Evolutionary conservation across 1,139 yeast genomes (phyloP), one percentile per base, ranked within the genome.

Genomic region (Debaryomyces singareniensis): DNA sequence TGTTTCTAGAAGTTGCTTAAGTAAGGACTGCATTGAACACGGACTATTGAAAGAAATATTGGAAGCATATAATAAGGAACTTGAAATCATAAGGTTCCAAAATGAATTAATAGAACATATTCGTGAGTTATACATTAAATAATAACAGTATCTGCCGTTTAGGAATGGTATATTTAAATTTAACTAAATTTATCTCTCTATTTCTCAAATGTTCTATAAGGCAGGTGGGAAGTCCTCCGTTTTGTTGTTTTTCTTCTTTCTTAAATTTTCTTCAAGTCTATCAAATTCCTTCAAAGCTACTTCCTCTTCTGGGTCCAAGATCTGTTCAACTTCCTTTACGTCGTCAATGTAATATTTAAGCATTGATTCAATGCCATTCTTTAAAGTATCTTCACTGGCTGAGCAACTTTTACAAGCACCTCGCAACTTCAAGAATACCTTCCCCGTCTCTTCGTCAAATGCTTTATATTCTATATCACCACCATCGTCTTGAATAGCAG

Each of bases 331-430:
- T 34, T 79, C 81, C 32, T 71, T 68, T 22, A 84, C 94, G 48
- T 83, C 94, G 40, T 84, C 93, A 20, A 84, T 78, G 45, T 84
- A 84, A 53, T 84, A 87, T 66, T 73, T 82, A 52, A 84, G 67
- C 95, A 84, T 84, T 29, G 80, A 65, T 53, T 84, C 94, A 32
- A 84, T 83, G 16, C 95, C 95, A 45, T 78, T 72, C 47, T 79
- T 82, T 39, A 84, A 65, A 3, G 95, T 84, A 33, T 82, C 87
- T 32, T 79, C 77, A 47, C 85, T 76, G 23, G 83, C 67, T 35
- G 84, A 79, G 43, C 95, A 84, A 2, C 86, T 69, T 34, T 86
- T 73, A 55, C 95, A 84, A 2, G 94, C 94, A 24, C 95, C 95
- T 42, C 78, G 80, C 31, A 84, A 65, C 51, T 80, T 80, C 46